Evolutionary conservation across 331 rosid genomes (phyloP).

Genomic region (Acacia pycnantha): DNA sequence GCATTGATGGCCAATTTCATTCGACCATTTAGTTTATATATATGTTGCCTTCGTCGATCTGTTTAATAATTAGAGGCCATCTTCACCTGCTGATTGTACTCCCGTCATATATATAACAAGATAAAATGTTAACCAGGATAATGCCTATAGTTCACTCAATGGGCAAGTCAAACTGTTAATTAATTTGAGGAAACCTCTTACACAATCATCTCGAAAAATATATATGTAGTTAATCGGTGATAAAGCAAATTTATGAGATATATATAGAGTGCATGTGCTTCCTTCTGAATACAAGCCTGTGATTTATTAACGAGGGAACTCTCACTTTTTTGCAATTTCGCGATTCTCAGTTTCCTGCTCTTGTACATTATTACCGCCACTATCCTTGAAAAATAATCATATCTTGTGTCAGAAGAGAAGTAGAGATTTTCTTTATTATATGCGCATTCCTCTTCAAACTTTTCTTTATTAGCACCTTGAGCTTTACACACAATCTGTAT

Average conservation of each 20-base stretch:
- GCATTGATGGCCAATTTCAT: neutral
- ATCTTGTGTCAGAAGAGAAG: neutral
- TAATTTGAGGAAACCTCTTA: neutral
- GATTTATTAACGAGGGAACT: neutral
- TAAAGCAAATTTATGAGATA: neutral
- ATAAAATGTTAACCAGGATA: neutral
- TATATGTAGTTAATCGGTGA: neutral
- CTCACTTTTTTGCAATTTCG: neutral
- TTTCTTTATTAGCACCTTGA: no score
- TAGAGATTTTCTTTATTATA: neutral
- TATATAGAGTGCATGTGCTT: neutral
- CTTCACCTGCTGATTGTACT: neutral
- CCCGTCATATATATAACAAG: neutral
- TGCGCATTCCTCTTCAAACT: neutral
- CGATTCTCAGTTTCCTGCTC: neutral
- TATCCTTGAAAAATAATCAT: neutral
- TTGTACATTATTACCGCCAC: neutral
- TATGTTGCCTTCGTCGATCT: neutral
- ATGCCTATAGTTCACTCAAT: neutral
- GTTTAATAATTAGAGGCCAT: neutral
- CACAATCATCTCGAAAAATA: neutral
- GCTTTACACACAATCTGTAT: no score
- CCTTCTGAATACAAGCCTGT: neutral
- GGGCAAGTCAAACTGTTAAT: neutral
- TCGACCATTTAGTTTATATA: neutral